Evolutionary conservation across 2,329 filamentous ascomycete genomes (phyloP), one percentile per base, ranked within the genome.

Genomic region (Nemania abortiva): DNA sequence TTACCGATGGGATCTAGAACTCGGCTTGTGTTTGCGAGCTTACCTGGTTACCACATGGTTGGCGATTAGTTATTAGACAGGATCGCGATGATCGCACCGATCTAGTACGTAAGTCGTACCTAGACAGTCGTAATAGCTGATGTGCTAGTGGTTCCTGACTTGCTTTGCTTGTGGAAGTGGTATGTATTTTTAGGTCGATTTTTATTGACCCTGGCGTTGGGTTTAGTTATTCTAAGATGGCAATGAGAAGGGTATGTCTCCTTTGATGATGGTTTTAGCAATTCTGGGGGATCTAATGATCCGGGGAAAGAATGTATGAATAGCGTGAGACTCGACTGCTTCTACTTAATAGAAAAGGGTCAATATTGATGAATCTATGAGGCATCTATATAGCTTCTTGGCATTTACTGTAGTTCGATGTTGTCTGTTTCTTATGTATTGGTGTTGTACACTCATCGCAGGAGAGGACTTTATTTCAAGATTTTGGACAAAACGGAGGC

Each of bases 21-120:
- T 18, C 6, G 42, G 42, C 18, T n/a, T 47, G 18, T 2, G 42
- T 47, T 47, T 18, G 42, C 42, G 18, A 7, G 18, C 42, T 47
- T 20, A 42, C n/a, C 42, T 47, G 42, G 42, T 47, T 47, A 47
- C 42, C 42, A 47, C 42, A 47, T 47, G 42, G 42, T 47, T 20
- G 42, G n/a, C 42, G 42, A 47, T 20, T 20, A 18, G 42, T 4
- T 47, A 18, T 10, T 47, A 18, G 18, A 18, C n/a, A 20, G 39
- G 42, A 10, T 6, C 18, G 18, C n/a, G 39, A 45, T n/a, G 39
- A 47, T 47, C 18, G 42, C 6, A 5, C n/a, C n/a, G 42, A 47
- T 47, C 18, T 47, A 6, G 42, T 47, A 20, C 42, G 42, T 47
- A 47, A 47, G n/a, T 47, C 42, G 18, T n/a, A 20, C 42, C 18